Conservation (phyloP, 1,284 basidiomycete genomes). For the Sporisorium sorghi region DNA sequence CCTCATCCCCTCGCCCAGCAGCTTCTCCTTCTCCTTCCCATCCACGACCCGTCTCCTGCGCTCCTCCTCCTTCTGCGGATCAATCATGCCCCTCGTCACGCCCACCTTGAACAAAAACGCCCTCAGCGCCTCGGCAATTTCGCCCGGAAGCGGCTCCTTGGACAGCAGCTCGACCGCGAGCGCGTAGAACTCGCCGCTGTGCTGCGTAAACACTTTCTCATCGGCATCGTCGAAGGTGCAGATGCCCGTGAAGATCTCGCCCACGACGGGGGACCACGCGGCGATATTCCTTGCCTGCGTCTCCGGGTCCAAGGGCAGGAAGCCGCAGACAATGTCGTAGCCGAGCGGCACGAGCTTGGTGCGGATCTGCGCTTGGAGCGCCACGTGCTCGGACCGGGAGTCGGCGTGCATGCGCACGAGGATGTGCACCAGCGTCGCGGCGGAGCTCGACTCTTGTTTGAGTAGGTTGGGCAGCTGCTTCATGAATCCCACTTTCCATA, state of each 20-base stretch:
- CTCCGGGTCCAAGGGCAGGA: constrained; percentile 87
- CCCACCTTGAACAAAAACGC: constrained; percentile 58
- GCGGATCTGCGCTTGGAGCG: constrained; percentile 83
- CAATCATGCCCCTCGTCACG: constrained; percentile 50
- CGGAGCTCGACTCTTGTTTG: constrained; percentile 97
- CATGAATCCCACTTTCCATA: constrained; percentile 99
- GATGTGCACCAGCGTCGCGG: constrained; percentile 92
- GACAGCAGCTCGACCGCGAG: constrained; percentile 64
- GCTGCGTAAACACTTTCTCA: constrained; percentile 40
- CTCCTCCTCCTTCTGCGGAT: constrained; percentile 36
- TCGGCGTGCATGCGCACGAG: constrained; percentile 94
- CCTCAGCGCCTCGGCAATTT: constrained; percentile 48
- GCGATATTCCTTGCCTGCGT: constrained; percentile 94
- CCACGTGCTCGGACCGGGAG: constrained; percentile 83
- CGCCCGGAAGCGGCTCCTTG: constrained; percentile 51
- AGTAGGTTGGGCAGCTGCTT: constrained; percentile 97
- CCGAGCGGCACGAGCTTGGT: constrained; percentile 91
- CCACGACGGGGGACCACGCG: constrained; percentile 97
- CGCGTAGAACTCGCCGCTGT: constrained; percentile 62
- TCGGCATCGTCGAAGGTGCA: constrained; percentile 82
- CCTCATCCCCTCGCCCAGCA: constrained; percentile 40
- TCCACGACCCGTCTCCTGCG: constrained; percentile 30
- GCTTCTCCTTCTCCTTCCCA: constrained; percentile 40
- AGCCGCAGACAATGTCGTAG: constrained; percentile 90
- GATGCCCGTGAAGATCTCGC: constrained; percentile 90